phyloP scores from a whole-genome alignment of 2,329 filamentous ascomycete species.

The Venturia oleaginea region DNA sequence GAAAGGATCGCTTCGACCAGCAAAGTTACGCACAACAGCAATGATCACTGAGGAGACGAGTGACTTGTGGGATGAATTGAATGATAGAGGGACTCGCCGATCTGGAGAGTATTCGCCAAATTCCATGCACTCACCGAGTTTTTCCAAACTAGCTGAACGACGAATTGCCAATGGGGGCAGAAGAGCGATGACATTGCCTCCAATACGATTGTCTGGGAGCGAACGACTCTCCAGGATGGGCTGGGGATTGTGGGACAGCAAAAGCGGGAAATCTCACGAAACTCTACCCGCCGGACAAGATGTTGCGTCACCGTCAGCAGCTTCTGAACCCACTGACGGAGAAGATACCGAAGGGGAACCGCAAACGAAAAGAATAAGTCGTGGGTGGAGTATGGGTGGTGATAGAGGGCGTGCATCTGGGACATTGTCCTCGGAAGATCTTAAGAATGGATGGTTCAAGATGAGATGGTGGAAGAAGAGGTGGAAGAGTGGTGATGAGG shows the following conservation, averaged over 20 bases:
- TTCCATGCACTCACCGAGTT: neutral
- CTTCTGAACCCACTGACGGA: slow-evolving; percentile 6
- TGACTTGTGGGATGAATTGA: slow-evolving; percentile 82
- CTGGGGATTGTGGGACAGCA: neutral
- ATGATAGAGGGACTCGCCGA: slow-evolving; percentile 53
- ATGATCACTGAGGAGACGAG: slow-evolving; percentile 55
- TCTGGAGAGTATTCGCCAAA: neutral
- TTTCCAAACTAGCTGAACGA: neutral
- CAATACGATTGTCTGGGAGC: neutral
- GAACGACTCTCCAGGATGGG: neutral
- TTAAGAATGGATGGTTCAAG: slow-evolving; percentile 4
- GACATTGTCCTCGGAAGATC: neutral
- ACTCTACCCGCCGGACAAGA: neutral
- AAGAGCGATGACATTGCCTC: slow-evolving; percentile 2
- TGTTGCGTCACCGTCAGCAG: neutral
- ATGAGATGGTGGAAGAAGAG: slow-evolving; percentile 14
- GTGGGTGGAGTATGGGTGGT: slow-evolving; percentile 7
- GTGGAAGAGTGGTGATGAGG: slow-evolving; percentile 8
- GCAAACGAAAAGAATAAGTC: neutral
- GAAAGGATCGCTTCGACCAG: slow-evolving; percentile 3
- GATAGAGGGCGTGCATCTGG: neutral
- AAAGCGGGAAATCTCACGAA: neutral
- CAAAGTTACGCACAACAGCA: slow-evolving; percentile 28
- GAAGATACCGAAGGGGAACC: slow-evolving; percentile 10
- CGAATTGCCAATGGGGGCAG: neutral